Conservation (phyloP, 495 filamentous ascomycete genomes). For the Parathielavia hyrcaniae region DNA sequence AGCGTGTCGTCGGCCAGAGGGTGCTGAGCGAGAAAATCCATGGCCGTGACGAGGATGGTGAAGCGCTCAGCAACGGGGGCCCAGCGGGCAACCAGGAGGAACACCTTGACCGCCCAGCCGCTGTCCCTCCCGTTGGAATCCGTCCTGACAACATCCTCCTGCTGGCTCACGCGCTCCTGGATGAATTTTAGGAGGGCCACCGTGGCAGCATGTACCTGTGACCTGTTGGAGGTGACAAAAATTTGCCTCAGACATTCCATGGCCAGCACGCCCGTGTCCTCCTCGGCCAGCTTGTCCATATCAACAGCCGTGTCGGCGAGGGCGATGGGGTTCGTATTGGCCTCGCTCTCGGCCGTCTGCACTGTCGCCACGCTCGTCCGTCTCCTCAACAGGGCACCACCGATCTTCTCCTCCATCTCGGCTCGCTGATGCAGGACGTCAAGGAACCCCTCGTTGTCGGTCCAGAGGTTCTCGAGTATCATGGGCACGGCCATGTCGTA, state of each 20-base stretch:
- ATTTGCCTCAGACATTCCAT: conserved; percentile 76
- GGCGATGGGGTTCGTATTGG: conserved; percentile 59
- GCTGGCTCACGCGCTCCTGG: conserved; percentile 48
- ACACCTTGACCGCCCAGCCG: conserved; percentile 73
- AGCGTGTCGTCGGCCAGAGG: conserved; percentile 60
- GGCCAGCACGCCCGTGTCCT: conserved; percentile 76
- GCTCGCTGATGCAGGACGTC: conserved; percentile 54
- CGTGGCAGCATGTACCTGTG: conserved; percentile 70
- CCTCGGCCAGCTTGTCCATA: conserved; percentile 76
- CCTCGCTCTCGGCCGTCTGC: conserved; percentile 60
- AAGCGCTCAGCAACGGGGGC: conserved; percentile 88
- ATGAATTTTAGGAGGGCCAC: conserved; percentile 65
- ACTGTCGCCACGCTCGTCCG: conserved; percentile 76
- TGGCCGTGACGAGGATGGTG: conserved; percentile 70
- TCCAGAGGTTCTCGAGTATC: conserved; percentile 78
- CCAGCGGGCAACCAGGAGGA: conserved; percentile 72
- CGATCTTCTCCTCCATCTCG: conserved; percentile 56
- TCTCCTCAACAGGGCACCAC: conserved; percentile 55
- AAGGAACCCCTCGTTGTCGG: conserved; percentile 63
- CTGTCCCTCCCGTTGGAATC: conserved; percentile 35
- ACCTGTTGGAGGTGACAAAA: conserved; percentile 66
- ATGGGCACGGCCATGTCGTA: conserved; percentile 70
- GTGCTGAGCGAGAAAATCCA: conserved; percentile 63
- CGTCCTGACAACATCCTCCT: conserved; percentile 39
- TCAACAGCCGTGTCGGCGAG: conserved; percentile 71